Conservation (phyloP, 2,329 filamentous ascomycete genomes). For the Penicillium sp. region DNA sequence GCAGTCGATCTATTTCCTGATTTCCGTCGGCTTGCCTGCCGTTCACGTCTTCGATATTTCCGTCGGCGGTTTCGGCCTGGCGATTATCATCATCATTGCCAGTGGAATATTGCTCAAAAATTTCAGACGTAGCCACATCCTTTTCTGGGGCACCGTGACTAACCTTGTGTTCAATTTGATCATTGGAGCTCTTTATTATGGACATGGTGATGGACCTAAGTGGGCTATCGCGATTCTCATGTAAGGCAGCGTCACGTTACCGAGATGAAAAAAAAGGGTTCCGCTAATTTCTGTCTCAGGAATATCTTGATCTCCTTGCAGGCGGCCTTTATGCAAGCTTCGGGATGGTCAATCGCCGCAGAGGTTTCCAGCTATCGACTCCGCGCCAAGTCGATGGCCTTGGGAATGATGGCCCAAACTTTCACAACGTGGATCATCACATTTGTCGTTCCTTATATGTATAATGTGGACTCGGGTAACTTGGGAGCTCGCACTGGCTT, state of each 20-base stretch:
- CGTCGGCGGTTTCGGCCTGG: slow-evolving; percentile 24
- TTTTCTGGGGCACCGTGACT: slow-evolving; percentile 1
- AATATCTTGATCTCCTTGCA: slow-evolving; percentile 17
- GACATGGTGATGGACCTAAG: slow-evolving; percentile 11
- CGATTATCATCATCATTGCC: slow-evolving; percentile 16
- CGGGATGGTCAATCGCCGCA: slow-evolving; percentile 16
- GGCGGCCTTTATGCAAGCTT: slow-evolving; percentile 14
- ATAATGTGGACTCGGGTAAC: slow-evolving; percentile 22
- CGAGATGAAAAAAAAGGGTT: not conserved
- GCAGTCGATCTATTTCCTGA: slow-evolving; percentile 27
- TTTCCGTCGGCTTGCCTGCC: slow-evolving; percentile 21
- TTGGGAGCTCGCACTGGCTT: slow-evolving; percentile 21
- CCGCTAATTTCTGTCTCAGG: slow-evolving; percentile 1
- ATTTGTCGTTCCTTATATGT: slow-evolving; percentile 23
- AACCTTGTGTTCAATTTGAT: slow-evolving; percentile 20
- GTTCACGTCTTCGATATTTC: slow-evolving; percentile 23
- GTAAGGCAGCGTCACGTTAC: slow-evolving; percentile 2
- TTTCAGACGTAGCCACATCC: not conserved
- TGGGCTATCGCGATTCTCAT: slow-evolving; percentile 24
- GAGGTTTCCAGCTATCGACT: slow-evolving; percentile 16
- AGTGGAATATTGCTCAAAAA: slow-evolving; percentile 2
- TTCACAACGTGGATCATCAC: slow-evolving; percentile 17
- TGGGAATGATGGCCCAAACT: slow-evolving; percentile 19
- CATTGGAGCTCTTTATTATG: slow-evolving; percentile 19
- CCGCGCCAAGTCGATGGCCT: slow-evolving; percentile 15